Conservation (phyloP, 108 stramenopile species). For the Nannochloropsis gaditana region DNA sequence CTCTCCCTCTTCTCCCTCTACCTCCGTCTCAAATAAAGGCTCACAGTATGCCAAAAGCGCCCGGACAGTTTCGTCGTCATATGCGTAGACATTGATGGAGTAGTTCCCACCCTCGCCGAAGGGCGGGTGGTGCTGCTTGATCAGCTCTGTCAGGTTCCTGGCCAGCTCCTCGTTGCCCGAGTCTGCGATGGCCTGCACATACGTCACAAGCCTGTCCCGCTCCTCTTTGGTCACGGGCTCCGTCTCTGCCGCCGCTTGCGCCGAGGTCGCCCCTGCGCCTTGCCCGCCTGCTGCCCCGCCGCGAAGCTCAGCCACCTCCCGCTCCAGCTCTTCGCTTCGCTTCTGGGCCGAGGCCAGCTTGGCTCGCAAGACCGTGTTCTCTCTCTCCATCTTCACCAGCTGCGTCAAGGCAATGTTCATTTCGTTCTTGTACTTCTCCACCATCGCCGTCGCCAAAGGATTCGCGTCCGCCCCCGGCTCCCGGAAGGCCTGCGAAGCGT, state of each 20-base stretch:
- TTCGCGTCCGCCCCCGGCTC: background rate
- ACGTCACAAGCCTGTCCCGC: background rate
- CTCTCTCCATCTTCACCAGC: constrained; percentile 16
- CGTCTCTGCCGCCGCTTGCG: background rate
- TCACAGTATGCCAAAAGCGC: background rate
- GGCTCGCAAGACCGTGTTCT: background rate
- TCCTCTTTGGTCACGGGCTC: background rate
- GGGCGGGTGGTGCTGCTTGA: background rate
- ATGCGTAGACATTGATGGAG: background rate
- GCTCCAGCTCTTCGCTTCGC: background rate
- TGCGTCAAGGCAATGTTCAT: constrained; percentile 8
- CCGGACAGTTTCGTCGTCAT: background rate
- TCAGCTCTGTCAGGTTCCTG: background rate
- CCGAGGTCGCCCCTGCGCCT: background rate
- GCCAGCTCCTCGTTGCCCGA: background rate
- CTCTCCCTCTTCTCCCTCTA: background rate
- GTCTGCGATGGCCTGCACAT: constrained; percentile 7
- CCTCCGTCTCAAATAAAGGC: background rate
- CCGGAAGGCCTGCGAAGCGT: background rate
- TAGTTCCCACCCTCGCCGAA: background rate
- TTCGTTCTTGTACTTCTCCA: background rate
- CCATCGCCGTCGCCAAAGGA: constrained; percentile 7
- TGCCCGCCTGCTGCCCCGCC: background rate
- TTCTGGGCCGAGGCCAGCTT: constrained; percentile 12
- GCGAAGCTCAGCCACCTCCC: background rate